Evolutionary conservation across 768 basidiomycete genomes (phyloP).

Genomic region (Panellus pusillus): DNA sequence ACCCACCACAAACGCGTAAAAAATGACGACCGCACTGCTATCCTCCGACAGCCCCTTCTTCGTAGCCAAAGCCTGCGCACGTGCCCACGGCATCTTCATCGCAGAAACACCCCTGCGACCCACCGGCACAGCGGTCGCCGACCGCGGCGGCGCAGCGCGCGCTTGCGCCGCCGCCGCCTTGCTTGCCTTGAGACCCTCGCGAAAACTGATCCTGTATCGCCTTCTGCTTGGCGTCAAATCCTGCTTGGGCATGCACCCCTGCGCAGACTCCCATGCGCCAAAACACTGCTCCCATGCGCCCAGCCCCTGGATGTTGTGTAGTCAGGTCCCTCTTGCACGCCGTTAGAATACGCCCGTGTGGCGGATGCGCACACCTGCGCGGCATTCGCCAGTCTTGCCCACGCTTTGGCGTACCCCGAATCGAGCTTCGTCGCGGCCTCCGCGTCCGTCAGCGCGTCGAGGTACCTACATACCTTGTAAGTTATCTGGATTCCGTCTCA

Average conservation of each 20-base stretch:
- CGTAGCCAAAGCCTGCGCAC: constrained; percentile 5
- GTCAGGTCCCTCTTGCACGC: too few relatives aligned
- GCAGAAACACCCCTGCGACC: neutral
- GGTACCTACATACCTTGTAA: too few relatives aligned
- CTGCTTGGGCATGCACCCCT: constrained; percentile 30
- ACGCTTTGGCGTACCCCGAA: constrained; percentile 42
- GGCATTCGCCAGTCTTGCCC: constrained; percentile 40
- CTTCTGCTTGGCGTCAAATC: constrained; percentile 32
- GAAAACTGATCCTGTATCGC: constrained; percentile 37
- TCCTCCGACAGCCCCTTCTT: constrained; percentile 1
- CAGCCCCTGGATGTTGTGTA: constrained; percentile 23
- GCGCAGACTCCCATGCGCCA: constrained; percentile 33
- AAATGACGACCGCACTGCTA: constrained; percentile 10
- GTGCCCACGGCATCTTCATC: constrained; percentile 9
- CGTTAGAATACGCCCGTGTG: too few relatives aligned
- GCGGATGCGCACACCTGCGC: too few relatives aligned
- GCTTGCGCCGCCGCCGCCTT: constrained; percentile 17
- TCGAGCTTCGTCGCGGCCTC: constrained; percentile 40
- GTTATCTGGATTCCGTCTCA: too few relatives aligned
- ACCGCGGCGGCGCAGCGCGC: too few relatives aligned
- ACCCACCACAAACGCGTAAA: constrained; percentile 8
- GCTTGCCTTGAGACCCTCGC: constrained; percentile 29
- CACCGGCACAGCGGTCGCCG: constrained; percentile 1
- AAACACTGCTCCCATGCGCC: constrained; percentile 23
- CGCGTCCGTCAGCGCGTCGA: neutral